Percentiles rank a stretch among this genome's conserved stretches.
Evolutionary conservation across 805 yeast genomes (phyloP).

Genomic region (Scheffersomyces spartinae): DNA sequence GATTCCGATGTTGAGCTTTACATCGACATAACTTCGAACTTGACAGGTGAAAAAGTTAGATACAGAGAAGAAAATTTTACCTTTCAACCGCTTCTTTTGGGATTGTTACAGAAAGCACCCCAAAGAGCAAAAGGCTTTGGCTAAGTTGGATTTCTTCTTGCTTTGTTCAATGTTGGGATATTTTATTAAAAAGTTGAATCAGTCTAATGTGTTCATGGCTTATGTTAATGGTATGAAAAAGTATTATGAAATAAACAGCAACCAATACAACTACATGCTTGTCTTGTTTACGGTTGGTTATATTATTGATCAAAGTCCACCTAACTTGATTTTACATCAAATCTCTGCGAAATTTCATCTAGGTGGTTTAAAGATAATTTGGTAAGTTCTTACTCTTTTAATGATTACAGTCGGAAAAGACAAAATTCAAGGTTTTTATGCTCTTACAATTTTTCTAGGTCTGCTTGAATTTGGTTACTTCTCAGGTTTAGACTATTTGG

Average conservation of each 20-base stretch:
- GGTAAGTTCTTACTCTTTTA: slow-evolving; percentile 32
- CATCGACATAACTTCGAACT: slow-evolving; percentile 11
- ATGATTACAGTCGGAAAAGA: slow-evolving; percentile 16
- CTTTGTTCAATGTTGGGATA: slow-evolving; percentile 45
- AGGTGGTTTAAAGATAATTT: slow-evolving; percentile 30
- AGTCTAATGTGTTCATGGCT: slow-evolving; percentile 31
- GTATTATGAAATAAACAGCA: slow-evolving; percentile 25
- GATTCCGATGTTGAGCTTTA: slow-evolving; percentile 7
- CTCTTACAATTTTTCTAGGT: slow-evolving; percentile 12
- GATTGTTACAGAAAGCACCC: slow-evolving; percentile 24
- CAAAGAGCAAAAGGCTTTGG: slow-evolving; percentile 27
- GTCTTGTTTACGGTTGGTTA: slow-evolving; percentile 41
- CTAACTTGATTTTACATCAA: slow-evolving; percentile 30
- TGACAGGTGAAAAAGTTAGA: slow-evolving; percentile 7
- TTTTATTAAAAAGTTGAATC: slow-evolving; percentile 34
- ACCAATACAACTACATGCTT: slow-evolving; percentile 32
- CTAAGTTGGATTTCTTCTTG: slow-evolving; percentile 46
- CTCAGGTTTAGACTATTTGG: slow-evolving; percentile 48
- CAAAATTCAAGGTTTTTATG: slow-evolving; percentile 15
- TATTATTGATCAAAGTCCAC: slow-evolving; percentile 39
- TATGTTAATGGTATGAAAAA: slow-evolving; percentile 38
- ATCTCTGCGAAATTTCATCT: slow-evolving; percentile 33
- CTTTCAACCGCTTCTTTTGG: slow-evolving; percentile 8
- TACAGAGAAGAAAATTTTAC: neutral
- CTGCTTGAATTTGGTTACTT: slow-evolving; percentile 15